Evolutionary conservation across 306 rosid species (phyloP).

Genomic region (Begonia masoniana): DNA sequence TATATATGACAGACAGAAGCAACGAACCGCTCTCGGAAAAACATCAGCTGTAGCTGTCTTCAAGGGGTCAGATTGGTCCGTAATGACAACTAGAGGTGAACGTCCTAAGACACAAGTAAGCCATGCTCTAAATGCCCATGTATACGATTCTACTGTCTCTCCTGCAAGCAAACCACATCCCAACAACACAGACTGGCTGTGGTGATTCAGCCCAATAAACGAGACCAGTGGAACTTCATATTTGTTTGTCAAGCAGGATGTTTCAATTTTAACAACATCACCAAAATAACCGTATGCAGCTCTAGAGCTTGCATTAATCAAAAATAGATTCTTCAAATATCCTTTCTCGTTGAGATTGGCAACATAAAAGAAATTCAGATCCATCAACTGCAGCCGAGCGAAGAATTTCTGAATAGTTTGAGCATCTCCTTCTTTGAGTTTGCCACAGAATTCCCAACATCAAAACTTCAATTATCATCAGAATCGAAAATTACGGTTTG

Average conservation of each 20-base stretch:
- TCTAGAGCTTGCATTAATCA: slow-evolving; percentile 52
- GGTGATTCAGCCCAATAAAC: slow-evolving; percentile 58
- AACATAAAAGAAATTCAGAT: slow-evolving; percentile 54
- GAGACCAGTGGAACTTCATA: slow-evolving; percentile 53
- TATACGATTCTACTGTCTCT: slow-evolving; percentile 46
- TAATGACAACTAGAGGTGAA: slow-evolving; percentile 56
- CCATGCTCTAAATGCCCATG: slow-evolving; percentile 68
- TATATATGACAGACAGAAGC: slow-evolving; percentile 32
- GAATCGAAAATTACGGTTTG: slow-evolving; percentile 40
- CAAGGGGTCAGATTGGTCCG: slow-evolving; percentile 26
- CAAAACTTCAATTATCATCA: slow-evolving; percentile 20
- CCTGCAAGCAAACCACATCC: slow-evolving; percentile 63
- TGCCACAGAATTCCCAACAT: slow-evolving; percentile 18
- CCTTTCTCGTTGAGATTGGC: slow-evolving; percentile 56
- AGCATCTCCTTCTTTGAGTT: slow-evolving; percentile 44
- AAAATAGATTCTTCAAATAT: slow-evolving; percentile 53
- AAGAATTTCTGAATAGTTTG: slow-evolving; percentile 39
- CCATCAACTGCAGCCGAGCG: slow-evolving; percentile 29
- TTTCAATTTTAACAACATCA: slow-evolving; percentile 44
- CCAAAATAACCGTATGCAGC: slow-evolving; percentile 37
- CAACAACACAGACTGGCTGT: slow-evolving; percentile 45
- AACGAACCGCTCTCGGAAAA: slow-evolving; percentile 62
- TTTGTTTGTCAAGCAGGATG: slow-evolving; percentile 32
- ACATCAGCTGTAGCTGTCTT: slow-evolving; percentile 50
- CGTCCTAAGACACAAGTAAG: slow-evolving; percentile 58